These are phyloP conservation scores for Davidsoniella neocaledoniae DNA, from an alignment of 2,329 filamentous ascomycete genomes.

Conservation along the genomic window DNA sequence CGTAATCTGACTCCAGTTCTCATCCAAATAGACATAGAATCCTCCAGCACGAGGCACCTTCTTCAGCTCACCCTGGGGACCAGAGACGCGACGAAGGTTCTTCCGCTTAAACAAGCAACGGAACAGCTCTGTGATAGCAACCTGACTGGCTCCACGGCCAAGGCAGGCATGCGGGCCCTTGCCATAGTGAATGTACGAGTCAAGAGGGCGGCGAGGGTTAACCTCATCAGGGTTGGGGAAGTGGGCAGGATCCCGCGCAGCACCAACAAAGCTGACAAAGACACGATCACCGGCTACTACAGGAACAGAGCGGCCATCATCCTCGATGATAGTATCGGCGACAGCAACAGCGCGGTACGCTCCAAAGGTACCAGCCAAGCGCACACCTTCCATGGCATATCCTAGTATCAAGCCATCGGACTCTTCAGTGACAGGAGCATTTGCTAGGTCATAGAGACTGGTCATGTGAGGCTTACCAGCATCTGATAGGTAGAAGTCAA, in stretches of 20 bases:
- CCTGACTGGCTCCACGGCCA: conserved; percentile 40
- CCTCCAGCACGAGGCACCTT: conserved; percentile 40
- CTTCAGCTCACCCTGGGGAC: conserved; percentile 50
- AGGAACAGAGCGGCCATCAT: conserved; percentile 32
- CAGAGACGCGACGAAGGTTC: conserved; percentile 43
- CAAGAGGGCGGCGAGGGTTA: conserved; percentile 44
- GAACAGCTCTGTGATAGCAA: conserved; percentile 51
- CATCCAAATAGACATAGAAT: conserved; percentile 44
- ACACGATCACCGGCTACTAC: conserved; percentile 42
- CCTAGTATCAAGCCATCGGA: conserved; percentile 47
- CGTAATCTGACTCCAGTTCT: conserved; percentile 40
- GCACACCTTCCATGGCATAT: conserved; percentile 56
- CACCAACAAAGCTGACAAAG: conserved; percentile 44
- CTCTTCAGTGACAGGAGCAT: conserved; percentile 34
- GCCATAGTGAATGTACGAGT: conserved; percentile 48
- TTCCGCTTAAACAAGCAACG: conserved; percentile 44
- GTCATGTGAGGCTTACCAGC: conserved; percentile 37
- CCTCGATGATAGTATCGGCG: conserved; percentile 25
- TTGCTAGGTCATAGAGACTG: conserved; percentile 43
- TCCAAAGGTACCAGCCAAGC: conserved; percentile 46
- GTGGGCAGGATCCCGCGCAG: conserved; percentile 36
- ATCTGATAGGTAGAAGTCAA: conserved; percentile 54
- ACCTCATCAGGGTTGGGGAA: conserved; percentile 47
- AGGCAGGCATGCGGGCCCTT: conserved; percentile 46
- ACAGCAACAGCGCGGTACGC: conserved; percentile 39